Evolutionary conservation across 1,139 yeast genomes (phyloP), one percentile per base, ranked within the genome.

Genomic region (Debaryomycetaceae sp.): DNA sequence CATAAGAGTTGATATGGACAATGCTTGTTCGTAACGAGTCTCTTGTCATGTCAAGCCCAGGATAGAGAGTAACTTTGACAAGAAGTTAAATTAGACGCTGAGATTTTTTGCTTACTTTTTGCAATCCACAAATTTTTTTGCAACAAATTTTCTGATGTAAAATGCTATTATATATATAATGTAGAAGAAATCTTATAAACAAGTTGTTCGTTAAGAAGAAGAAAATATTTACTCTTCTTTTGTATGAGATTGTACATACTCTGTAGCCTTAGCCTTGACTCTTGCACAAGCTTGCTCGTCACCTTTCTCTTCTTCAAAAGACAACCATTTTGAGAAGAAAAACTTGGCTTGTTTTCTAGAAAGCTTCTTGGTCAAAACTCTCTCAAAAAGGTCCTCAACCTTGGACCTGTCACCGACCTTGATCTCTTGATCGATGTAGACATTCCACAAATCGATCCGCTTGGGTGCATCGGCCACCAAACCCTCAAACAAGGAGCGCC

Each of bases 301-400:
- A 15, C 79, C 81, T 45, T 70, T 60, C 43, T 75, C 75, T 56
- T 85, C 91, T 65, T 89, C 97, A 56, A 70, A 86, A 16, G 75
- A 69, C 46, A 88, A 76, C 98, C 98, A 91, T 59, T 92, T 92
- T 55, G 83, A 87, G 70, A 89, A 91, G 76, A 92, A 87, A 70
- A 87, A 88, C 65, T 87, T 89, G 52, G 96, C 97, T 66, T 89
- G 97, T 61, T 91, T 92, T 63, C 84, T 79, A n/a, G 86, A 75
- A 43, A 91, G 64, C 63, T 86, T 87, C 62, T 77, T 80, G 18
- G 69, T 54, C 41, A 79, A 60, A 5, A 85, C 88, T 59, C 98
- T 79, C 63, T 89, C 96, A 55, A 89, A 91, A 46, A 92, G 70
- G 22, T 78, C 83, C 56, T 83, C 92, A 31, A 81, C 83, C 59